A percentile compares a stretch with the other conserved stretches of the same genome.
phyloP scores from a whole-genome alignment of 495 filamentous ascomycete species.

The Hyaloscypha hepaticicola region DNA sequence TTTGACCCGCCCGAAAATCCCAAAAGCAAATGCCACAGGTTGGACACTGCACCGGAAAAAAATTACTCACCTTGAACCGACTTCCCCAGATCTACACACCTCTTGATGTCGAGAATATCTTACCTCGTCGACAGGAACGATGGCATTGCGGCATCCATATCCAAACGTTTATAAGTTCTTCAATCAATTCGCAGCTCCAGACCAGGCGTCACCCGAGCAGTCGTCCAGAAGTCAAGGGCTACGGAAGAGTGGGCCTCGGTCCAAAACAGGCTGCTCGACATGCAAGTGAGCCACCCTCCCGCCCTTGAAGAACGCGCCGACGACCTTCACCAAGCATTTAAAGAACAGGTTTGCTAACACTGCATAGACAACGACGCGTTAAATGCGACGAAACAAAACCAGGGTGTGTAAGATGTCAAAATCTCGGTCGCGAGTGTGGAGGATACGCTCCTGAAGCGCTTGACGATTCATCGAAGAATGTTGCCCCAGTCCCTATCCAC shows the following conservation, averaged over 20 bases:
- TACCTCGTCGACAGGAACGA: constrained; percentile 5
- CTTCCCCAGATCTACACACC: neutral
- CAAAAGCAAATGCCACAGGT: neutral
- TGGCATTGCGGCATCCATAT: constrained; percentile 31
- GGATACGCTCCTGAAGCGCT: constrained; percentile 44
- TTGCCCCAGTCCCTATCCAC: constrained; percentile 30
- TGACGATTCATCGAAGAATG: constrained; percentile 25
- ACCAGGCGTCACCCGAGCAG: constrained; percentile 31
- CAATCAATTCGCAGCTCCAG: constrained; percentile 30
- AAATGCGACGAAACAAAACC: constrained; percentile 62
- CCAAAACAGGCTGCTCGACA: constrained; percentile 32
- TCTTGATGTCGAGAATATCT: constrained; percentile 3
- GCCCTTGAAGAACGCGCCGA: neutral
- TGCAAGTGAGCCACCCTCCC: constrained; percentile 29
- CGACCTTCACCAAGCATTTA: neutral
- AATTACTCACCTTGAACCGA: neutral
- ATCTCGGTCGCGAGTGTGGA: constrained; percentile 52
- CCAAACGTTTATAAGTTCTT: constrained; percentile 35
- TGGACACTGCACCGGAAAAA: neutral
- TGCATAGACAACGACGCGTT: constrained; percentile 41
- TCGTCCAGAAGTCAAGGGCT: constrained; percentile 31
- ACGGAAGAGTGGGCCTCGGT: constrained; percentile 31
- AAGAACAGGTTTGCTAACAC: constrained; percentile 5
- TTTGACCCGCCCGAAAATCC: constrained; percentile 2
- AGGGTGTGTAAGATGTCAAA: constrained; percentile 53